Evolutionary conservation across 805 yeast genomes (phyloP), one percentile per base, ranked within the genome.

Genomic region (Dipodascus albidus): DNA sequence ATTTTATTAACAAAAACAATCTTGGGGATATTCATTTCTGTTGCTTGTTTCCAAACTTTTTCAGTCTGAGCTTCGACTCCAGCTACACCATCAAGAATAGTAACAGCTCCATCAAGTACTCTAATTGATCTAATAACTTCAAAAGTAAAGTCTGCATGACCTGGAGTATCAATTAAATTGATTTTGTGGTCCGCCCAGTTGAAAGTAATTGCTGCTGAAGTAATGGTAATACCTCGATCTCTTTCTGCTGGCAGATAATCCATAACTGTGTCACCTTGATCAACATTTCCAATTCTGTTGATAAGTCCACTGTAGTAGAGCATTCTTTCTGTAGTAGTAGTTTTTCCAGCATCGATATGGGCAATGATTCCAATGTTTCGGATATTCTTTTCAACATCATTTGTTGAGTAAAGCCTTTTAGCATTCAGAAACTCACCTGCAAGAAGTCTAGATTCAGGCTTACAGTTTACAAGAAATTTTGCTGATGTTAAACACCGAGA

Each of bases 61-160:
- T 90, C 97, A 0, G 99, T 91, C 67, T 93, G 98, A 0, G 98
- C 93, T 66, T 93, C 99, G 1, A 93, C 99, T 11, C 99, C 99
- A 1, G 96, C 97, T 6, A 91, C 98, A 0, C 87, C 96, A 70
- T 93, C 99, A 52, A 93, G 69, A 8, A 93, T 86, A 0, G 96
- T 85, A 4, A 93, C 95, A 0, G 91, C 95, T 2, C 98, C 97
- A 70, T 93, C 99, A 8, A 93, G 71, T 1, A 93, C 97, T 57
- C 96, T 76, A 54, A 93, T 74, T 0, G 98, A 83, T 53, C 97
- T 72, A 1, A 81, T 86, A 2, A 93, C 99, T 68, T 93, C 99
- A 66, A 90, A 93, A 0, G 95, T 86, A 67, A 93, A 93, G 69
- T 93, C 99, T 0, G 96, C 97, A 68, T 93, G 99, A 0, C 99